A percentile compares a stretch with the other conserved stretches of the same genome.
phyloP scores from a whole-genome alignment of 83 land plant species.

The Thuja plicata region DNA sequence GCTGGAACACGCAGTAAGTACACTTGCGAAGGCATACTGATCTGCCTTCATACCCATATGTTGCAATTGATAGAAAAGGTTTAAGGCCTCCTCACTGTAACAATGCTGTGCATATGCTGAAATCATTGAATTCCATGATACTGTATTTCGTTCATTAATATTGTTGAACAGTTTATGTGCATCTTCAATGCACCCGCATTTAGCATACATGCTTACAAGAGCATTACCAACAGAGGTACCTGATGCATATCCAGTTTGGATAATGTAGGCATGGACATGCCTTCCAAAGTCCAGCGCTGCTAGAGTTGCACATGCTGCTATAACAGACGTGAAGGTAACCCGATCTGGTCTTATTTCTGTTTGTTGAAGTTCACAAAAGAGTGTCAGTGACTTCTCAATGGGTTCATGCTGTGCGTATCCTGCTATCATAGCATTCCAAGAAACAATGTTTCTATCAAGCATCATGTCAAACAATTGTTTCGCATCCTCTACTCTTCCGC shows the following conservation, averaged over 20 bases:
- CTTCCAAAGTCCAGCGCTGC: background rate
- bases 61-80: conserved; percentile 12
- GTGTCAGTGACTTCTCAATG: background rate
- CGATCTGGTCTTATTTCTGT: conserved; percentile 20
- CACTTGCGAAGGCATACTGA: conserved; percentile 48
- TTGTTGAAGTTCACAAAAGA: conserved; percentile 14
- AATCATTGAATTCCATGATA: conserved; percentile 31
- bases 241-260: conserved; percentile 14
- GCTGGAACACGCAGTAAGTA: conserved; percentile 47
- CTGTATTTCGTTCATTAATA: conserved; percentile 19
- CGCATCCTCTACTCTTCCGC: conserved; percentile 44
- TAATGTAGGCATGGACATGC: conserved; percentile 21
- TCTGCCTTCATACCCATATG: conserved; percentile 12
- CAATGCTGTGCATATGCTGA: conserved; percentile 13
- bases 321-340: conserved; percentile 20
- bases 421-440: conserved; percentile 17
- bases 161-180: conserved; percentile 11
- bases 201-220: conserved; percentile 24
- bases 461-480: conserved; percentile 43
- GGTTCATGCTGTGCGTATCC: conserved; percentile 11
- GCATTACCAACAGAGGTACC: conserved; percentile 20
- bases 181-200: conserved; percentile 17
- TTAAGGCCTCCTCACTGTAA: conserved; percentile 10
- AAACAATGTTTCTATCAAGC: conserved; percentile 13
- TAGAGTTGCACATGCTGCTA: conserved; percentile 29